These are phyloP conservation scores for Neopestalotiopsis sp. DNA, from an alignment of 2,329 filamentous ascomycete genomes.

Conservation along the genomic window DNA sequence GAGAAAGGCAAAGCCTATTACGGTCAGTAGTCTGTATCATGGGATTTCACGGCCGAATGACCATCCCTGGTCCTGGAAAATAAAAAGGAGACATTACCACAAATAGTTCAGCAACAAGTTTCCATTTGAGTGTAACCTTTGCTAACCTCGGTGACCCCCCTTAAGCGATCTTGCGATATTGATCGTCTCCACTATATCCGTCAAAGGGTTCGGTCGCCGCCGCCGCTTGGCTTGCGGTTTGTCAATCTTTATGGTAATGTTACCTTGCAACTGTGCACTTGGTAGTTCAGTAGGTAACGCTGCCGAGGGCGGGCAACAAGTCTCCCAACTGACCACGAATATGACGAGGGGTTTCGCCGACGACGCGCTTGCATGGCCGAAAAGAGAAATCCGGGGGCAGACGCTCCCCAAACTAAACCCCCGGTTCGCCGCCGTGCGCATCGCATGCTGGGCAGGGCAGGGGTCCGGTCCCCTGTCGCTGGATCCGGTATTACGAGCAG, in stretches of 20 bases:
- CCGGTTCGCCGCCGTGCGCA: background rate
- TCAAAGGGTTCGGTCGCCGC: background rate
- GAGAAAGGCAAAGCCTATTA: background rate
- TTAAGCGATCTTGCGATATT: background rate
- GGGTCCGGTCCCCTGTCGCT: background rate
- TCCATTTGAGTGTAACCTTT: constrained; percentile 5
- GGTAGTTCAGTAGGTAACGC: background rate
- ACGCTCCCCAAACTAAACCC: constrained; percentile 8
- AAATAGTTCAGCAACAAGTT: constrained; percentile 4
- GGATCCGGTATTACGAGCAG: constrained; percentile 8
- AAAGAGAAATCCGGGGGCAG: constrained; percentile 18
- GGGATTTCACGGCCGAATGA: background rate
- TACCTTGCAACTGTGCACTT: background rate
- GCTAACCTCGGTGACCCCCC: background rate
- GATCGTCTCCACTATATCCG: background rate
- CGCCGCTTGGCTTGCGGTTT: background rate
- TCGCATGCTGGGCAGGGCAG: background rate
- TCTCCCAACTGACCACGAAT: background rate
- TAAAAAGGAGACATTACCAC: constrained; percentile 3
- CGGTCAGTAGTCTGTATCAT: background rate
- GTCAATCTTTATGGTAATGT: background rate
- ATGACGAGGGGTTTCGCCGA: background rate
- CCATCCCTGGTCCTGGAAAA: background rate
- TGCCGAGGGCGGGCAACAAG: background rate
- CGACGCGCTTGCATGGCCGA: background rate